These are phyloP conservation scores for Acephala macrosclerotiorum DNA, from an alignment of 2,329 filamentous ascomycete species.

Conservation along the genomic window DNA sequence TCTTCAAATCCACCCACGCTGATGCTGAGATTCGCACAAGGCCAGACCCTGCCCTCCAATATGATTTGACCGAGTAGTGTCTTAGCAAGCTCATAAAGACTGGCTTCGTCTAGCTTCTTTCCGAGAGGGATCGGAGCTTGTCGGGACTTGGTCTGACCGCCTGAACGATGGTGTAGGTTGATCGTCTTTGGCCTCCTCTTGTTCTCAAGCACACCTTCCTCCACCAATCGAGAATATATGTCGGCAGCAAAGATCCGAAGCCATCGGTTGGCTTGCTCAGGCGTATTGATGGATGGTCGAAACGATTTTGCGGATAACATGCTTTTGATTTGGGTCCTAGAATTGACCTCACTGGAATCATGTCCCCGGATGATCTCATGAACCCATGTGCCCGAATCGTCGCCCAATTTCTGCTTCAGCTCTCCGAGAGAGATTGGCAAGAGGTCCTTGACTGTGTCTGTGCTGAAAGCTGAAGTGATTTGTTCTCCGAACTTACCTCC, in stretches of 20 bases:
- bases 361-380: conserved; percentile 85
- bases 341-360: conserved; percentile 87
- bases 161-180: conserved; percentile 82
- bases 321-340: conserved; percentile 91
- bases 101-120: conserved; percentile 73
- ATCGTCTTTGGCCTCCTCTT: conserved; percentile 86
- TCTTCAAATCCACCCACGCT: conserved; percentile 95
- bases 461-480: conserved; percentile 80
- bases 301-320: conserved; percentile 99
- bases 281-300: conserved; percentile 78
- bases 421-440: conserved; percentile 76
- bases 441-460: conserved; percentile 80
- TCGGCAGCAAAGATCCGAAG: conserved; percentile 90
- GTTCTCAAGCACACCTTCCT: conserved; percentile 89
- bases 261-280: conserved; percentile 85
- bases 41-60: conserved; percentile 82
- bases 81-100: conserved; percentile 78
- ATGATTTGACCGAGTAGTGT: conserved; percentile 80
- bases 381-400: conserved; percentile 86
- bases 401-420: conserved; percentile 78
- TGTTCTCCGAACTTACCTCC: conserved; percentile 94
- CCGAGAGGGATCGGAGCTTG: conserved; percentile 80
- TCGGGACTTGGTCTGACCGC: conserved; percentile 76
- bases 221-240: conserved; percentile 86
- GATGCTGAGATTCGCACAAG: conserved; percentile 87